Percentiles rank a stretch among this genome's conserved stretches.
These are phyloP conservation scores for Chrysosporium queenslandicum DNA, from an alignment of 2,329 filamentous ascomycete genomes.

Conservation along the genomic window DNA sequence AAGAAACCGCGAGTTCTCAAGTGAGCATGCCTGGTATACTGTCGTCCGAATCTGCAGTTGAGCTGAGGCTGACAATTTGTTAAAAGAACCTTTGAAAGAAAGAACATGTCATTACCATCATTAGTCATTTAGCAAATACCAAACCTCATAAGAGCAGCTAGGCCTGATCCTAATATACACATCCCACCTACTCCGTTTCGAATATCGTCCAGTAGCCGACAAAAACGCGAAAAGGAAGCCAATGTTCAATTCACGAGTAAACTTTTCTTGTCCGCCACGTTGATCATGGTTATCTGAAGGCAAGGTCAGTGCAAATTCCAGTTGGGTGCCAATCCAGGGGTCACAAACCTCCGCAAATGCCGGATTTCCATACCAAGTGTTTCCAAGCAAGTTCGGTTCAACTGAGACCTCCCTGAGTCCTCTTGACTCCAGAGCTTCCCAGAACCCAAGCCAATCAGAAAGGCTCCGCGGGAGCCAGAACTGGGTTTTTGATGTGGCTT, in stretches of 20 bases:
- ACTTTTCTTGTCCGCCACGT: conserved; percentile 5
- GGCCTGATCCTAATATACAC: too few relatives aligned
- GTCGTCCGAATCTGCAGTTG: too few relatives aligned
- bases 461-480: conserved; percentile 7
- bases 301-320: neutral
- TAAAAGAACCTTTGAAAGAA: too few relatives aligned
- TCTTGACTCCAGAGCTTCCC: conserved; percentile 23
- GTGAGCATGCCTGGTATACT: too few relatives aligned
- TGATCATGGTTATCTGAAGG: conserved; percentile 4
- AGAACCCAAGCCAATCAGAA: conserved; percentile 22
- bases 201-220: too few relatives aligned
- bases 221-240: neutral
- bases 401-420: conserved; percentile 23
- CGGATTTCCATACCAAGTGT: conserved; percentile 3
- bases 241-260: conserved; percentile 2
- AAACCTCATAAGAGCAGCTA: too few relatives aligned
- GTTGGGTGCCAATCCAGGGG: neutral
- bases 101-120: too few relatives aligned
- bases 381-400: conserved; percentile 22
- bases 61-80: too few relatives aligned
- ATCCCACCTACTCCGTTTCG: too few relatives aligned
- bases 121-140: too few relatives aligned
- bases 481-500: neutral
- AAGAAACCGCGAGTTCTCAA: too few relatives aligned
- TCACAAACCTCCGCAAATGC: conserved; percentile 12